These are phyloP conservation scores for Paecilomyces fulvus DNA, from an alignment of 2,329 filamentous ascomycete genomes.

Conservation along the genomic window DNA sequence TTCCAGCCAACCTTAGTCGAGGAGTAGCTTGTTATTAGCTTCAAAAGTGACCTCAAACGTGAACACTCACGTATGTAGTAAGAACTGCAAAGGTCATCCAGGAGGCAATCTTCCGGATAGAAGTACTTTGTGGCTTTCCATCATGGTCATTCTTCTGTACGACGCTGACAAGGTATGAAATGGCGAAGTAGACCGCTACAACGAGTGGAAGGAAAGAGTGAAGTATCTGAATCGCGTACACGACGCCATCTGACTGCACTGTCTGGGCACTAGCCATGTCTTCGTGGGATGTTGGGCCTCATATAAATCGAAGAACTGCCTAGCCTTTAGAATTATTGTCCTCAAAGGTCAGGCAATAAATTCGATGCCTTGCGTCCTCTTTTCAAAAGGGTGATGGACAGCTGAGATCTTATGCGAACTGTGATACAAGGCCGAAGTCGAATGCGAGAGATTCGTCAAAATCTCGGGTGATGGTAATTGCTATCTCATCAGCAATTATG, in stretches of 20 bases:
- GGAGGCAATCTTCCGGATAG: constrained; percentile 38
- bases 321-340: neutral
- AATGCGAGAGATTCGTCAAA: neutral
- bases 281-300: neutral
- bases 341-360: neutral
- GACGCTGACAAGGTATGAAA: constrained; percentile 45
- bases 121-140: constrained; percentile 27
- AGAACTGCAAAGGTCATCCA: constrained; percentile 28
- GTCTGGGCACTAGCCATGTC: neutral
- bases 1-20: neutral
- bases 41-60: neutral
- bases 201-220: constrained; percentile 35
- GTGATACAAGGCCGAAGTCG: no score
- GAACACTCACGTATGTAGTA: constrained; percentile 32
- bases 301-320: neutral
- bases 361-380: no score
- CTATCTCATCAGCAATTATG: neutral
- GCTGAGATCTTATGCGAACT: no score
- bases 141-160: constrained; percentile 43
- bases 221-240: constrained; percentile 4
- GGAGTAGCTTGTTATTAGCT: neutral
- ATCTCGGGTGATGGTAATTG: neutral
- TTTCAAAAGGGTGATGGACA: no score
- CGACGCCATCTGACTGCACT: neutral
- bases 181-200: constrained; percentile 51